These are phyloP conservation scores for Cutaneotrichosporon sp. DNA, from an alignment of 1,284 basidiomycete genomes.

Conservation along the genomic window DNA sequence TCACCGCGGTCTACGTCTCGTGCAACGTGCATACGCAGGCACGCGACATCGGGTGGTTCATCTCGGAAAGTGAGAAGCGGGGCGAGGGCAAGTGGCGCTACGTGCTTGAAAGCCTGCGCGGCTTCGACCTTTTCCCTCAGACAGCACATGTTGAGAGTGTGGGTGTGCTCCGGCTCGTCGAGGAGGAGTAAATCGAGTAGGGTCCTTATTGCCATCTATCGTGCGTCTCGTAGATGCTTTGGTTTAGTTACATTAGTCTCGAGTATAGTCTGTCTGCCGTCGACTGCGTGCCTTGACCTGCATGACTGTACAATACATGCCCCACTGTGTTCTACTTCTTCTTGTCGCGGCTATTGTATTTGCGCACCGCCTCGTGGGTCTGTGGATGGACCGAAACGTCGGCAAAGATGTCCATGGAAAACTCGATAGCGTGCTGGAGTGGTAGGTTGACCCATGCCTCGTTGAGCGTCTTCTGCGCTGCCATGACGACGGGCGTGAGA, in stretches of 20 bases:
- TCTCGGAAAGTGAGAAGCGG: slow-evolving; percentile 21
- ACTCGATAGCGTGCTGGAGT: slow-evolving; percentile 5
- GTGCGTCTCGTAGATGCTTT: no score
- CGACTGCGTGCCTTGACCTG: no score
- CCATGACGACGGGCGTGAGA: slow-evolving; percentile 16
- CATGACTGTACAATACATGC: neutral
- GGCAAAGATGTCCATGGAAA: slow-evolving; percentile 16
- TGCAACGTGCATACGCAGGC: slow-evolving; percentile 70
- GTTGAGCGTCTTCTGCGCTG: slow-evolving; percentile 17
- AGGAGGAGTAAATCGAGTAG: neutral
- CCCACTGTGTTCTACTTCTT: slow-evolving; percentile 3
- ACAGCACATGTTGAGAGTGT: slow-evolving; percentile 48
- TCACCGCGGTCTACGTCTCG: slow-evolving; percentile 78
- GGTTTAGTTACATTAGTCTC: no score
- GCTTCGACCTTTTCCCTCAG: slow-evolving; percentile 85
- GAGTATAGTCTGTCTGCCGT: no score
- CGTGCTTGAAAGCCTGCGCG: slow-evolving; percentile 68
- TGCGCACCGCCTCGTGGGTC: slow-evolving; percentile 15
- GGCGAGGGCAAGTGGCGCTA: slow-evolving; percentile 29
- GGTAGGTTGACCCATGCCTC: slow-evolving; percentile 15
- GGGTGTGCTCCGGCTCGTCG: slow-evolving; percentile 58
- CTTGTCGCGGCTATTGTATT: slow-evolving; percentile 13
- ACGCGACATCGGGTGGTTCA: slow-evolving; percentile 17
- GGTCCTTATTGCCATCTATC: no score
- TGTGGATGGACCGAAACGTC: slow-evolving; percentile 10